Evolutionary conservation across 495 filamentous ascomycete genomes (phyloP), one percentile per base, ranked within the genome.

Genomic region (Neurospora tetrasperma): DNA sequence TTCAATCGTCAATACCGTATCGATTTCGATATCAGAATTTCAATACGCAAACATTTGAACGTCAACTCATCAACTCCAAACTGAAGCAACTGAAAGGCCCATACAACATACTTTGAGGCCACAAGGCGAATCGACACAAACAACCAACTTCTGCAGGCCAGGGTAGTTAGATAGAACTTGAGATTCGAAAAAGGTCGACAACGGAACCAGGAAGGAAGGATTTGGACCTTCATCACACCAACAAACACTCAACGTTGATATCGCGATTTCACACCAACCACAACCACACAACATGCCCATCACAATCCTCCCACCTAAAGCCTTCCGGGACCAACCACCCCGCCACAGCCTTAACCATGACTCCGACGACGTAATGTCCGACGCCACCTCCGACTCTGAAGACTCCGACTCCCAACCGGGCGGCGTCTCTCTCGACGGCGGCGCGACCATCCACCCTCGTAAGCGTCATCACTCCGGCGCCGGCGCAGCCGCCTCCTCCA

Each of bases 221-320:
- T 16, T 0, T 62, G 12, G 3, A 31, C 23, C 31, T 27, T 62
- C 54, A 62, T 62, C 54, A 35, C 54, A 35, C 27, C 23, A 62
- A 38, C 23, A 62, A 62, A 18, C 23, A 62, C 14, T 18, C 14
- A 12, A 62, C 2, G 4, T 62, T 7, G 23, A 8, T 62, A 62
- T 62, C 54, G 27, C 6, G 0, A 62, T 14, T 62, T 35, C 6
- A 8, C 8, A 44, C 42, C 16, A 31, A 69, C 38, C 46, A n/a
- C 69, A 73, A 31, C 42, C 23, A 44, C 43, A 68, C 38, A 71
- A 40, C 74, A 97, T 97, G 93, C 88, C 92, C 54, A 93, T 96
- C 76, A 92, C 90, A 31, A 95, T 96, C 75, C 83, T 89, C n/a
- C 82, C 90, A 3, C 93, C 93, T 38, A 85, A 86, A 76, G 84